Percentiles rank a stretch among this genome's conserved stretches.
Conservation (phyloP, 73 alveolate genomes). For the Tetrahymena thermophila region DNA sequence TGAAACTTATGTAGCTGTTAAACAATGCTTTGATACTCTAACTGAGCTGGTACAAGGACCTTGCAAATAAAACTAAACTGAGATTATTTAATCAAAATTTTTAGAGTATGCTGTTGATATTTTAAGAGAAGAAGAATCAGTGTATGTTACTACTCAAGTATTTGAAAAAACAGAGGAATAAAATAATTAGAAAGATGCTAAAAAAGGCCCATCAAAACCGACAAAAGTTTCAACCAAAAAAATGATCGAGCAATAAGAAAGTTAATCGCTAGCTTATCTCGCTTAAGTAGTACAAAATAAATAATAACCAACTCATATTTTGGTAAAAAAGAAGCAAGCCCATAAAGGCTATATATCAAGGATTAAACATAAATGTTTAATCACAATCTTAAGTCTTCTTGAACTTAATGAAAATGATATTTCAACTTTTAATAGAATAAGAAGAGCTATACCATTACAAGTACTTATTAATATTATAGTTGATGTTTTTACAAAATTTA, state of each 20-base stretch:
- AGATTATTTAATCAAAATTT: constrained; percentile 30
- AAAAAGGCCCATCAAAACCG: neutral
- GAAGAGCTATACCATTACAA: constrained; percentile 37
- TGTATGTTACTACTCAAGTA: neutral
- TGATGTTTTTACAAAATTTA: constrained; percentile 9
- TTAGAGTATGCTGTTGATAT: constrained; percentile 26
- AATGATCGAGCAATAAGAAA: neutral
- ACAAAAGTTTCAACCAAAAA: neutral
- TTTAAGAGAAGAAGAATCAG: constrained; percentile 32
- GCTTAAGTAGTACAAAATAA: neutral
- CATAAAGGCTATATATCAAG: constrained; percentile 43
- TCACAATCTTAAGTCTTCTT: constrained; percentile 28
- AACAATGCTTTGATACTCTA: constrained; percentile 49
- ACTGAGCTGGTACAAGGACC: constrained; percentile 57
- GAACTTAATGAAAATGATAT: constrained; percentile 44
- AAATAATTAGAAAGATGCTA: neutral
- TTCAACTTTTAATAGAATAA: constrained; percentile 31
- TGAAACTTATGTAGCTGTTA: constrained; percentile 22
- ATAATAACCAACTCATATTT: neutral
- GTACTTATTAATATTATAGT: constrained; percentile 28
- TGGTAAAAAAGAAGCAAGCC: neutral
- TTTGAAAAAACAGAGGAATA: neutral
- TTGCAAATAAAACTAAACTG: constrained; percentile 37
- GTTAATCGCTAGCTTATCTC: neutral
- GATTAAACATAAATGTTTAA: constrained; percentile 40